These are phyloP conservation scores for Chaetomiaceae sp. DNA, from an alignment of 2,329 filamentous ascomycete genomes.

Conservation along the genomic window DNA sequence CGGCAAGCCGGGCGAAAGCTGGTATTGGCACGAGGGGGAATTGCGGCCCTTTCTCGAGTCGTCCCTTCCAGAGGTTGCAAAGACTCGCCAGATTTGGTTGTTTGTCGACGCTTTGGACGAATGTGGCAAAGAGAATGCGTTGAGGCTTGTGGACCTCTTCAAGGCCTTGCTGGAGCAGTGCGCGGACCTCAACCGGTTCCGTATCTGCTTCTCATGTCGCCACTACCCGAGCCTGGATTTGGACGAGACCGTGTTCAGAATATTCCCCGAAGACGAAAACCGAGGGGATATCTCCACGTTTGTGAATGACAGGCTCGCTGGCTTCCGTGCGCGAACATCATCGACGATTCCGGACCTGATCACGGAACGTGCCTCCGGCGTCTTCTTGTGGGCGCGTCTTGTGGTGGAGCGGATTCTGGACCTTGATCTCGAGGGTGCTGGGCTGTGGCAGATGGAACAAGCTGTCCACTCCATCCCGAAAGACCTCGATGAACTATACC, in stretches of 20 bases:
- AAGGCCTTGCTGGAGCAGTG: slow-evolving; percentile 23
- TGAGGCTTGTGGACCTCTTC: slow-evolving; percentile 22
- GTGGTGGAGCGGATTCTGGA: slow-evolving; percentile 24
- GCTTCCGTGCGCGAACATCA: not conserved
- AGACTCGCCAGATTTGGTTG: slow-evolving; percentile 24
- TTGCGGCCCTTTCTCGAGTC: slow-evolving; percentile 22
- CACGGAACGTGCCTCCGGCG: too few species aligned
- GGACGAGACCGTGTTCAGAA: slow-evolving; percentile 20
- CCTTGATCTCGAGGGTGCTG: slow-evolving; percentile 15
- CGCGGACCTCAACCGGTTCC: slow-evolving; percentile 7
- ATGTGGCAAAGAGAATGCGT: slow-evolving; percentile 27
- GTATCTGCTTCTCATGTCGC: slow-evolving; percentile 33
- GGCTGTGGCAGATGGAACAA: slow-evolving; percentile 21
- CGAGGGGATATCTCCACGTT: slow-evolving; percentile 29
- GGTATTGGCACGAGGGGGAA: slow-evolving; percentile 29
- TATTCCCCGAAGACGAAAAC: slow-evolving; percentile 33
- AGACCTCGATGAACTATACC: slow-evolving; percentile 29
- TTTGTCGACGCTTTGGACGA: slow-evolving; percentile 37
- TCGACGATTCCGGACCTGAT: slow-evolving; percentile 23
- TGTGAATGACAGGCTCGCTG: slow-evolving; percentile 26
- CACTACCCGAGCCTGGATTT: slow-evolving; percentile 30
- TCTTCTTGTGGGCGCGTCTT: slow-evolving; percentile 38
- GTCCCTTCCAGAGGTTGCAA: slow-evolving; percentile 23
- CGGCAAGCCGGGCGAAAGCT: slow-evolving; percentile 21
- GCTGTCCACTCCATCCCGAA: slow-evolving; percentile 23